phyloP scores from a whole-genome alignment of 1,284 basidiomycete genomes.

The Heliocybe sulcata region DNA sequence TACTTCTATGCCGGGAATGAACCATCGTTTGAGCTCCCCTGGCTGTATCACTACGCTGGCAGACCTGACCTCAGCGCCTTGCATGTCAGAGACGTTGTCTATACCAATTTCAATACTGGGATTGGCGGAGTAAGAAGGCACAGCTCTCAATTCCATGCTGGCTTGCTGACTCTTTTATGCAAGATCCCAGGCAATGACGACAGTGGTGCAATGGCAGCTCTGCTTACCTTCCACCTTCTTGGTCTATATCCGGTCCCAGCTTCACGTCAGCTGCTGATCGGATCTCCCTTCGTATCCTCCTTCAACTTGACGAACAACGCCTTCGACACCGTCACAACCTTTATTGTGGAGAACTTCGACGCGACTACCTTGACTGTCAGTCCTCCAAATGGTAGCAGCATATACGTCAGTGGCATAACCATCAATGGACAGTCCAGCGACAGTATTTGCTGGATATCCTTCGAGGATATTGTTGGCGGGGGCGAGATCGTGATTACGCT shows the following conservation, averaged over 20 bases:
- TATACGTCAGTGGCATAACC: constrained; percentile 29
- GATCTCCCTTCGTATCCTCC: constrained; percentile 33
- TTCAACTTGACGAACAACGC: constrained; percentile 35
- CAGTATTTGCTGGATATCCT: constrained; percentile 57
- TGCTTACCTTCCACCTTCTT: constrained; percentile 55
- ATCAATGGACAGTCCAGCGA: constrained; percentile 25
- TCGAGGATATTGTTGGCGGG: constrained; percentile 60
- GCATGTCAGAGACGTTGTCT: constrained; percentile 29
- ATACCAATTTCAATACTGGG: constrained; percentile 34
- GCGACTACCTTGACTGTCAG: constrained; percentile 24
- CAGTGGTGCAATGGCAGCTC: constrained; percentile 61
- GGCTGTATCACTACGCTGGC: constrained; percentile 33
- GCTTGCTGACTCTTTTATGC: neutral
- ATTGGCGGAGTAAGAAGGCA: neutral
- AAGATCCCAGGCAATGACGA: constrained; percentile 49
- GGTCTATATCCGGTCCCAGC: constrained; percentile 47
- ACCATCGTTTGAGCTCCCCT: constrained; percentile 22
- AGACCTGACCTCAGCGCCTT: constrained; percentile 29
- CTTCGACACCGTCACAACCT: constrained; percentile 30
- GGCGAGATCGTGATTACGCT: constrained; percentile 56
- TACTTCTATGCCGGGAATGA: neutral
- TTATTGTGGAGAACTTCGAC: constrained; percentile 29
- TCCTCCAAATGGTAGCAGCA: constrained; percentile 26
- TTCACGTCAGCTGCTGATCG: constrained; percentile 28
- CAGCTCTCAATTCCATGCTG: neutral